Conservation (phyloP, 495 filamentous ascomycete species). For the Glarea lozoyensis region DNA sequence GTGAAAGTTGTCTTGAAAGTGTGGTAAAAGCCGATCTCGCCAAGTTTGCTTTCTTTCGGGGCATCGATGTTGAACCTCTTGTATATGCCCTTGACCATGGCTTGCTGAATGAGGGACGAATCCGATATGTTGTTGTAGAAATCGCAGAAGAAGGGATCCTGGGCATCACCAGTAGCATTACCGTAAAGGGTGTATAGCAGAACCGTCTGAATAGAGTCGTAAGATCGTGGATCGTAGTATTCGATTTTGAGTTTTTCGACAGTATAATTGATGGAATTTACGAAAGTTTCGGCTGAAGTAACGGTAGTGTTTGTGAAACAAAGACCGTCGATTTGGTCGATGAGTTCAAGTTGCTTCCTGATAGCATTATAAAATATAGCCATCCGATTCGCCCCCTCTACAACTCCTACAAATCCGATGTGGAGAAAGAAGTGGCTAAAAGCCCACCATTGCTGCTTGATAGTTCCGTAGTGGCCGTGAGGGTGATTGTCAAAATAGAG, state of each 20-base stretch:
- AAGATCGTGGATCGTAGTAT: conserved; percentile 3
- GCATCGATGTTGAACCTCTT: conserved; percentile 2
- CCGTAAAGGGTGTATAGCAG: neutral
- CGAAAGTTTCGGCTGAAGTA: neutral
- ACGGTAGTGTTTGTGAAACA: neutral
- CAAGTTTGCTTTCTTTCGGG: conserved; percentile 1
- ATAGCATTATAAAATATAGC: neutral
- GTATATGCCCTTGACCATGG: neutral
- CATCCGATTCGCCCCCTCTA: conserved; percentile 37
- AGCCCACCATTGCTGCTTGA: conserved; percentile 54
- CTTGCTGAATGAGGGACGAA: neutral
- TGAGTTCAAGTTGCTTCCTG: neutral
- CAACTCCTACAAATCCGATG: conserved; percentile 48
- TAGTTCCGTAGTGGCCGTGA: conserved; percentile 31
- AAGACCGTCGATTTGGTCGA: neutral
- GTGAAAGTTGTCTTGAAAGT: conserved; percentile 1
- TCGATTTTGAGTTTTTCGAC: neutral
- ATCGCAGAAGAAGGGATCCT: neutral
- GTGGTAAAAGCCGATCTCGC: too few relatives aligned
- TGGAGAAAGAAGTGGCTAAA: conserved; percentile 60
- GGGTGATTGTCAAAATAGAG: conserved; percentile 54
- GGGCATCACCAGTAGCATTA: too few relatives aligned
- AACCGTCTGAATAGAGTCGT: neutral
- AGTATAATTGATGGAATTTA: neutral
- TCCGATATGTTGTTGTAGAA: neutral